Evolutionary conservation across 148 eudicot species (phyloP).

Genomic region (Simmondsia chinensis): DNA sequence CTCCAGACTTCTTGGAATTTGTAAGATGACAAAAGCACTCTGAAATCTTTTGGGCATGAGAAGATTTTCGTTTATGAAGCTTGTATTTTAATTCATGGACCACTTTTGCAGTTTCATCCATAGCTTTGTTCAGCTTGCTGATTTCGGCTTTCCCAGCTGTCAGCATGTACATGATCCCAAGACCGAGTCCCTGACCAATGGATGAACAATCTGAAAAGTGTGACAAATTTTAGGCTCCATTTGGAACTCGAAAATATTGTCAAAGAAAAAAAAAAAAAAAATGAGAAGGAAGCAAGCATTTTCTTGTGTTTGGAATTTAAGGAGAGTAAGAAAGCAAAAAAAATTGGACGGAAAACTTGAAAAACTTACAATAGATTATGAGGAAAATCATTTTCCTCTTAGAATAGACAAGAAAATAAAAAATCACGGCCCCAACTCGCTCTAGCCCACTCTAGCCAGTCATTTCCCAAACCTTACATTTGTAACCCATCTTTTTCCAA

Average conservation of each 20-base stretch:
- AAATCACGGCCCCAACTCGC: neutral
- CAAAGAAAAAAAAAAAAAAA: neutral
- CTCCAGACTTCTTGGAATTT: slow-evolving; percentile 1
- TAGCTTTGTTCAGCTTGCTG: slow-evolving; percentile 30
- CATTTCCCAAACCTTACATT: too few species aligned
- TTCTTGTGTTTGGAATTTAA: too few species aligned
- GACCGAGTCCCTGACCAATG: slow-evolving; percentile 49
- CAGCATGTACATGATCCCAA: slow-evolving; percentile 76
- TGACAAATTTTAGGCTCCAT: neutral
- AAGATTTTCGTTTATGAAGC: slow-evolving; percentile 34
- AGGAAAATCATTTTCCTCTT: too few species aligned
- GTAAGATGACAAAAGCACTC: slow-evolving; percentile 10
- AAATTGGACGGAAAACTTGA: too few species aligned
- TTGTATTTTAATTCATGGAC: slow-evolving; percentile 50
- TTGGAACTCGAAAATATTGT: neutral
- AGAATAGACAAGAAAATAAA: too few species aligned
- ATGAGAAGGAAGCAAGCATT: too few species aligned
- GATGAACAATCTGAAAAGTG: slow-evolving; percentile 29
- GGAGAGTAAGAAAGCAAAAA: too few species aligned
- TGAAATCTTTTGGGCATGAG: slow-evolving; percentile 6
- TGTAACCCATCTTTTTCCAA: too few species aligned
- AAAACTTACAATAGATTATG: too few species aligned
- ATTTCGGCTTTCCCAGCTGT: slow-evolving; percentile 68
- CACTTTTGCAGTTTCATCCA: slow-evolving; percentile 59
- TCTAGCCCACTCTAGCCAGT: too few species aligned